These are phyloP conservation scores for Fomitopsis pinicola DNA, from an alignment of 1,284 basidiomycete species.

Conservation along the genomic window DNA sequence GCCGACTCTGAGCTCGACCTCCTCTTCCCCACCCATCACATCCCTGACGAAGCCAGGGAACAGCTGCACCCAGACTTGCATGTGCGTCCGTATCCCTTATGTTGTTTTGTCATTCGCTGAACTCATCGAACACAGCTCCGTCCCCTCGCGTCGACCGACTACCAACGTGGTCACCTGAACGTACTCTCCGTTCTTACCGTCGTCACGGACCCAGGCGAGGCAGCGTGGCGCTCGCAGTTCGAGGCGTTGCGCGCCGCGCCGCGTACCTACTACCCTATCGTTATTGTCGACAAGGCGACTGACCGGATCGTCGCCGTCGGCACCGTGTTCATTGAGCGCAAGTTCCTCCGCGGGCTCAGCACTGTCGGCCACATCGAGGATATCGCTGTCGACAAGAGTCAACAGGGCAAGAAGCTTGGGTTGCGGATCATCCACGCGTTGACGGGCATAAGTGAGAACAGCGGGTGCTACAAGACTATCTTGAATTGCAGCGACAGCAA, in stretches of 20 bases:
- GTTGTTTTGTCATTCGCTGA: neutral
- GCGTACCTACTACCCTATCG: constrained; percentile 80
- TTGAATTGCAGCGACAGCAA: constrained; percentile 92
- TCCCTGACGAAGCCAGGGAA: constrained; percentile 55
- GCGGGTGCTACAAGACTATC: constrained; percentile 93
- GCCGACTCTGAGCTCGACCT: constrained; percentile 71
- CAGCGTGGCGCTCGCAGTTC: constrained; percentile 70
- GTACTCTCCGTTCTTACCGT: constrained; percentile 81
- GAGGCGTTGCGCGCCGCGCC: constrained; percentile 48
- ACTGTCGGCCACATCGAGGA: constrained; percentile 95
- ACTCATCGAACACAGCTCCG: constrained; percentile 57
- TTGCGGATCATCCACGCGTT: constrained; percentile 84
- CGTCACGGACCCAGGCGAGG: constrained; percentile 73
- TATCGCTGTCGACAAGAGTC: constrained; percentile 85
- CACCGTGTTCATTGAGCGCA: constrained; percentile 85
- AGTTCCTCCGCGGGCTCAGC: constrained; percentile 83
- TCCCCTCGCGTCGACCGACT: constrained; percentile 84
- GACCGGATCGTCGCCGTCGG: constrained; percentile 87
- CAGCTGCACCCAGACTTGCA: constrained; percentile 54
- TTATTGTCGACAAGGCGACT: constrained; percentile 71
- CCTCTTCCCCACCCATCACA: constrained; percentile 65
- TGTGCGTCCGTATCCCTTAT: constrained; percentile 30
- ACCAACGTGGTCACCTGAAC: constrained; percentile 77
- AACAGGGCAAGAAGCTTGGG: constrained; percentile 91
- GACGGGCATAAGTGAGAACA: constrained; percentile 71